Evolutionary conservation across 139 green algal genomes (phyloP), one percentile per base, ranked within the genome.

Genomic region (Chlorokybus atmophyticus): DNA sequence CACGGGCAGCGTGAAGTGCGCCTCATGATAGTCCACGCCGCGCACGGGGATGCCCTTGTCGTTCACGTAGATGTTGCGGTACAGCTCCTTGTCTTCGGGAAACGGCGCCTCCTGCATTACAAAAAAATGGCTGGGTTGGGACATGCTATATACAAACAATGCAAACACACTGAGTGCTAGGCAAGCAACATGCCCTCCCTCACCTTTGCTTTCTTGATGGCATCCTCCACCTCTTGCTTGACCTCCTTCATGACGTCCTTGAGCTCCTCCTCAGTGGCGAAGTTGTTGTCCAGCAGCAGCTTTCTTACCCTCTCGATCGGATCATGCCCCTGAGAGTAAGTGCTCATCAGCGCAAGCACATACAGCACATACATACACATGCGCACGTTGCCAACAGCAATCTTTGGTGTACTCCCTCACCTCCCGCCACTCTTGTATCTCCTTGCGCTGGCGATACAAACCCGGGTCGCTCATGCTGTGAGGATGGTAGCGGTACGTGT

Each of bases 401-500:
- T 10, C 38, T 75, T n/a, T n/a, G n/a, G n/a, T n/a, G n/a, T n/a
- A n/a, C n/a, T n/a, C n/a, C n/a, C n/a, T n/a, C n/a, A n/a, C n/a
- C n/a, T n/a, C n/a, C n/a, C 90, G 79, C 60, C 93, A 87, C 30
- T 50, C 60, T 41, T 70, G 80, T 49, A 98, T 84, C 62, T 98
- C 91, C 42, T 95, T 85, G 27, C 90, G 79, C 0, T 84, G 93
- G 52, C 90, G 75, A 80, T 98, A 98, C 2, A 89, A 84, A 4
- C 91, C 91, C 4, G 91, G 91, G 78, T 98, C 91, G n/a, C 73
- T 87, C 91, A 98, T 98, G 57, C 81, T 93, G 79, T 98, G 91
- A 2, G 91, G 91, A 62, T 98, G 91, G 80, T 98, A 97, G 24
- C 89, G 73, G 80, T 98, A 98, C 2, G 91, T 98, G 82, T 98